Base-by-base conservation (phyloP, 352 stramenopile species). In the Thalassiosira hispida region DNA sequence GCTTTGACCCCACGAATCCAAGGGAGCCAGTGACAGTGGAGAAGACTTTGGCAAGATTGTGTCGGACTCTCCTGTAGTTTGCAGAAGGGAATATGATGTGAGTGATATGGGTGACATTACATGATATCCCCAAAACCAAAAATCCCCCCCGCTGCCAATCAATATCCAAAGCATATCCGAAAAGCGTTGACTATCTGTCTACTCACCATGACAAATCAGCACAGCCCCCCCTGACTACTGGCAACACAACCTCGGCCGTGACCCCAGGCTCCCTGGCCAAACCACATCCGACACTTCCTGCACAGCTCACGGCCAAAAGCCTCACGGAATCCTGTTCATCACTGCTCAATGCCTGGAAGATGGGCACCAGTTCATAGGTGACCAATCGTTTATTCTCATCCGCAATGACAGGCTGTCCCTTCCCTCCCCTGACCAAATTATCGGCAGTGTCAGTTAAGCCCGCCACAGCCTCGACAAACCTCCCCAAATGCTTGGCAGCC, bases 271-370 rank as follows among this genome's bases (percentile, higher is more conserved):
- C 63, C 14, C 69, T 81, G 46, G 61, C 77, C 71, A 88, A 84
- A 2, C 59, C 62, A 55, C 71, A 74, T 52, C 97, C 87, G 77
- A 98, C 75, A 91, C 94, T 79, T 93, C 94, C 84, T 93, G 95
- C 62, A 94, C 90, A 51, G 81, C 96, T 72, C 83, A 98, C 96
- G 14, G 95, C 95, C 62, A 98, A 81, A 52, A 97, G 90, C 33
- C 95, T 93, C n/a, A 98, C 95, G 55, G 92, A 97, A 88, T 98
- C 96, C 86, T 98, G 95, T 75, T 98, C 95, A 83, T 98, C 96
- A 22, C 85, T 83, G 64, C 93, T 96, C 25, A 98, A 84, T 35
- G 91, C 84, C 56, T 95, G 94, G 85, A 96, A 97, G 16, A 97
- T 90, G 33, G 93, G 94, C 42, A 97, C 73, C 42, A 85, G 52